Evolutionary conservation across 176 grass and related monocot species (phyloP), one percentile per base, ranked within the genome.

Genomic region (Aegilops umbellulata): DNA sequence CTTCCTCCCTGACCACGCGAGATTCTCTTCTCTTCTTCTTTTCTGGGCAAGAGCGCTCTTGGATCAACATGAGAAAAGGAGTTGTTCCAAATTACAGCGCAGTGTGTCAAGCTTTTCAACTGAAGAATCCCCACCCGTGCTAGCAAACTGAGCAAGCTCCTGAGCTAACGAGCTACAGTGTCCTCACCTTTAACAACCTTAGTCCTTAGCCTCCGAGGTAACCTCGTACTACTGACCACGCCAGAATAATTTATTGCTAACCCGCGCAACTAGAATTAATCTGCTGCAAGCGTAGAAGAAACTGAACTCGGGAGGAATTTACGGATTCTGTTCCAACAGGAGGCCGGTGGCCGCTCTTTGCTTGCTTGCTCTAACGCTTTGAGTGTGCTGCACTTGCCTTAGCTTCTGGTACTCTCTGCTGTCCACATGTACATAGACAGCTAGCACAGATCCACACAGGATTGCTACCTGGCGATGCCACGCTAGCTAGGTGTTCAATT

Each of bases 321-420:
- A 26, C 36, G 60, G 42, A 22, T 57, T 85, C 42, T 67, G 65
- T 14, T 51, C 73, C 70, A 38, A 49, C 13, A n/a, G 1, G 85
- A 64, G 69, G 69, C 24, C 71, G 71, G 71, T 26, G n/a, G 39
- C 39, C 22, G 60, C 23, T 74, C 39, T 13, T 42, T 8, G 25
- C 27, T 71, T 87, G 79, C 60, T 24, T 69, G 44, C 58, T 35
- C 78, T 61, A 23, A 39, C 68, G 25, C 86, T 76, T 82, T 13
- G 60, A 36, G 60, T 68, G 41, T 31, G 41, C 2, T 27, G 8
- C 31, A 69, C 69, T 74, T 6, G 47, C 39, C 60, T 60, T 77
- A 20, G 25, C 61, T 20, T 47, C 32, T 26, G 80, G 34, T 77
- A 17, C 58, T 69, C 47, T 17, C 15, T 82, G 80, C 1, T 82